Evolutionary conservation across 192 early-diverging fungal genomes (phyloP), one percentile per base, ranked within the genome.

Genomic region (Coemansia sp.): DNA sequence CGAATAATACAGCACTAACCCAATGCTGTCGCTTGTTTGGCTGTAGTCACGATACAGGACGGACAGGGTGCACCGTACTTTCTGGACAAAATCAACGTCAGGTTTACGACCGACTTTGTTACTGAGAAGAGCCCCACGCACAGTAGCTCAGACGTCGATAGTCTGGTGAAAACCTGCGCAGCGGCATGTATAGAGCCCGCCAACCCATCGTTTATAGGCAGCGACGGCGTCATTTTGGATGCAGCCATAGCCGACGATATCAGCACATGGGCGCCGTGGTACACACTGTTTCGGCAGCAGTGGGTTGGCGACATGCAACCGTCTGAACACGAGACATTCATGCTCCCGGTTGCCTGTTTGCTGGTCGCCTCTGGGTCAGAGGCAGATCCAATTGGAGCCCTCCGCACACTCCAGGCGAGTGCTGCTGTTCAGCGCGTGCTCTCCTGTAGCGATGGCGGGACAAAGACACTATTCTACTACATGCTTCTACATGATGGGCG

Each of bases 321-420:
- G 9, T 88, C 92, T 0, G 95, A 97, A 65, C 94, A 97, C 64
- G 94, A 96, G 71, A 88, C 93, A 5, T 97, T 99, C 69, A 90
- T 94, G 45, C 95, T 97, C 75, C 97, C 97, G 2, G 89, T 97
- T 5, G 94, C 93, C 31, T 92, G 93, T 69, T 73, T 91, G 50
- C 57, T 86, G 13, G 84, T 87, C 8, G 85, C 74, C 16, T 95
- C 85, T 0, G 90, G 92, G 2, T 73, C 87, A 2, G 87, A 92
- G 39, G 76, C 86, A 0, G 92, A 96, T 69, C 93, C 94, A 0
- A 79, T 95, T 9, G 86, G 77, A 6, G 83, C 91, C 5, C 69
- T 94, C 31, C 83, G 78, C 50, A 70, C 77, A 37, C 66, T 94
- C 18, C 85, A 85, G 67, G 77, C 83, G 50, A 69, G 74, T 56